Percentiles rank a stretch among this genome's conserved stretches.
These are phyloP conservation scores for Sugiyamaella floridensis DNA, from an alignment of 805 yeast genomes.

Conservation along the genomic window DNA sequence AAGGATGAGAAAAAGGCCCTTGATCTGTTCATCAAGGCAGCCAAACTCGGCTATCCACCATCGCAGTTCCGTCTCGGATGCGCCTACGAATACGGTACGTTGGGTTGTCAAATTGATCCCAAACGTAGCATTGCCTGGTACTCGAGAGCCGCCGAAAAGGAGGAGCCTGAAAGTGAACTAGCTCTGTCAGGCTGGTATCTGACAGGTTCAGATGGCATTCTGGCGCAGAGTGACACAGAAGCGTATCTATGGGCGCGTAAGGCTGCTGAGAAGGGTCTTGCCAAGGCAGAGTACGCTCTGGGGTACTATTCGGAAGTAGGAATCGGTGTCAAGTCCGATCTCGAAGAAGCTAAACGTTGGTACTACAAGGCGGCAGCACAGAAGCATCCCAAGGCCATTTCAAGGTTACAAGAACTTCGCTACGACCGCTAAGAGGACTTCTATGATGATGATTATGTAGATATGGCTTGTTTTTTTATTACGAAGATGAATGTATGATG, in stretches of 20 bases:
- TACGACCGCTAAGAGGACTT: not conserved
- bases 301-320: constrained; percentile 68
- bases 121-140: constrained; percentile 67
- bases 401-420: constrained; percentile 30
- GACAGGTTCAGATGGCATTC: constrained; percentile 57
- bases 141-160: constrained; percentile 55
- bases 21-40: constrained; percentile 51
- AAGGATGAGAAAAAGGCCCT: constrained; percentile 38
- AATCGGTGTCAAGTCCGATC: constrained; percentile 50
- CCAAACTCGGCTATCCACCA: constrained; percentile 52
- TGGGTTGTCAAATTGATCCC: constrained; percentile 47
- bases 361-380: constrained; percentile 56
- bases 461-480: too few species aligned
- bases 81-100: constrained; percentile 63
- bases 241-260: constrained; percentile 73
- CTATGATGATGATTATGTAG: not conserved
- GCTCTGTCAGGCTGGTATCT: constrained; percentile 76
- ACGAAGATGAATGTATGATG: too few species aligned
- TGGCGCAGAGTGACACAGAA: constrained; percentile 55
- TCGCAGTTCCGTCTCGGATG: constrained; percentile 67
- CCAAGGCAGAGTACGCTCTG: constrained; percentile 64
- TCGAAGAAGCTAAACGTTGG: constrained; percentile 46
- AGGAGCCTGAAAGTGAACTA: constrained; percentile 61
- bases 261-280: constrained; percentile 58
- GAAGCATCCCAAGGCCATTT: constrained; percentile 52